These are phyloP conservation scores for Backusella mclennaniae DNA, from an alignment of 192 early-diverging fungal species.

Conservation along the genomic window DNA sequence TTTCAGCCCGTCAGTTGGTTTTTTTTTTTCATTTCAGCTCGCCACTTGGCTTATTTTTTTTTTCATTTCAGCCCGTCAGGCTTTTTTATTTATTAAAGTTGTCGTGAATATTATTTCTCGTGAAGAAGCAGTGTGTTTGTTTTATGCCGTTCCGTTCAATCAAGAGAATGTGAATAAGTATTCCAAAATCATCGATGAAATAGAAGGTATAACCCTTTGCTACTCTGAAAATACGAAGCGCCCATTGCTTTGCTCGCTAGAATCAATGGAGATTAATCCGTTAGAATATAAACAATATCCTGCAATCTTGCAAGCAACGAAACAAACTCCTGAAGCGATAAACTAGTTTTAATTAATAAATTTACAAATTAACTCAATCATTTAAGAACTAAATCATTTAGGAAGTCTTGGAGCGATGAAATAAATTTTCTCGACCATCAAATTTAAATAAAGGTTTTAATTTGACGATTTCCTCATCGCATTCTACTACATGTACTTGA, in stretches of 20 bases:
- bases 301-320: conserved; percentile 13
- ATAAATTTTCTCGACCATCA: conserved; percentile 1
- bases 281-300: conserved; percentile 16
- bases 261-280: conserved; percentile 7
- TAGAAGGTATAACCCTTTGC: conserved; percentile 14
- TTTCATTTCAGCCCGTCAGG: no score
- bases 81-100: neutral
- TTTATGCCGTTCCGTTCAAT: conserved; percentile 8
- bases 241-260: conserved; percentile 3
- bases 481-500: conserved; percentile 12
- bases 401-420: conserved; percentile 11
- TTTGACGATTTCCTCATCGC: conserved; percentile 10
- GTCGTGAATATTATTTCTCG: conserved; percentile 10
- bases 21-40: no score
- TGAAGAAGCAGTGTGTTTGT: conserved; percentile 13
- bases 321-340: conserved; percentile 10
- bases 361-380: conserved; percentile 16
- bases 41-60: no score
- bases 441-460: neutral
- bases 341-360: conserved; percentile 8
- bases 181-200: conserved; percentile 19
- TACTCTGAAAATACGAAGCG: conserved; percentile 14
- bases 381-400: conserved; percentile 1
- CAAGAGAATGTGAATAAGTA: conserved; percentile 9
- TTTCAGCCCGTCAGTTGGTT: neutral